Evolutionary conservation across 2,329 filamentous ascomycete species (phyloP).

Genomic region (Nothophaeocryptopus gaeumannii): DNA sequence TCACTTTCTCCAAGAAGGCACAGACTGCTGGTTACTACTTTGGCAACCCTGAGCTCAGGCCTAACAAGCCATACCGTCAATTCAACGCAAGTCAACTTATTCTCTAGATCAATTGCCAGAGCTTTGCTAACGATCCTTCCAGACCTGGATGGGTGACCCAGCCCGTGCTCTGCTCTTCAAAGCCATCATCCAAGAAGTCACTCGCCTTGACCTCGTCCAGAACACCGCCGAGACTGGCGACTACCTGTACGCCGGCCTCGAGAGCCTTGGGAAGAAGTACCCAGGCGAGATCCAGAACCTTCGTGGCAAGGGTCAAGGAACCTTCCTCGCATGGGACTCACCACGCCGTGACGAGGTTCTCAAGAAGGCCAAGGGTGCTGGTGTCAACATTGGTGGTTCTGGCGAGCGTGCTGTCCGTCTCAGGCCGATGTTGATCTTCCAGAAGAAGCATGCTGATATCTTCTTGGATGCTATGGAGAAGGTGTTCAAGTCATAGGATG

Average conservation of each 20-base stretch:
- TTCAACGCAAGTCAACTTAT: constrained; percentile 61
- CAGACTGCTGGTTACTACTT: constrained; percentile 93
- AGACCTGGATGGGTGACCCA: constrained; percentile 84
- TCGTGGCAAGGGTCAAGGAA: constrained; percentile 81
- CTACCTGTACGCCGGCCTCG: constrained; percentile 71
- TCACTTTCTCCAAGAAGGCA: constrained; percentile 93
- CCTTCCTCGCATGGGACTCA: constrained; percentile 89
- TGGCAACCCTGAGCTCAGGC: constrained; percentile 72
- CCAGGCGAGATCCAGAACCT: constrained; percentile 78
- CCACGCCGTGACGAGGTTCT: constrained; percentile 77
- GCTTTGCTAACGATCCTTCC: constrained; percentile 7
- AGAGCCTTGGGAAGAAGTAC: constrained; percentile 65
- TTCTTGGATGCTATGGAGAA: constrained; percentile 56
- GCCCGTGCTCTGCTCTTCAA: constrained; percentile 81
- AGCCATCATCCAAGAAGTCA: constrained; percentile 78
- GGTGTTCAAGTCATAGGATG: constrained; percentile 30
- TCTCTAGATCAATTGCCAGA: neutral
- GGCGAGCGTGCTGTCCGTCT: constrained; percentile 73
- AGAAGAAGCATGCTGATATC: constrained; percentile 86
- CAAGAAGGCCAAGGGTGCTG: constrained; percentile 71
- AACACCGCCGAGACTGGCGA: constrained; percentile 75
- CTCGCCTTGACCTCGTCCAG: constrained; percentile 71
- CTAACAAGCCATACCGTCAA: constrained; percentile 91
- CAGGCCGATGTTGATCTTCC: constrained; percentile 87
- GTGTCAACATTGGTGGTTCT: constrained; percentile 83